Conservation (phyloP, 163 green algal genomes). For the Chloroidium sp. region DNA sequence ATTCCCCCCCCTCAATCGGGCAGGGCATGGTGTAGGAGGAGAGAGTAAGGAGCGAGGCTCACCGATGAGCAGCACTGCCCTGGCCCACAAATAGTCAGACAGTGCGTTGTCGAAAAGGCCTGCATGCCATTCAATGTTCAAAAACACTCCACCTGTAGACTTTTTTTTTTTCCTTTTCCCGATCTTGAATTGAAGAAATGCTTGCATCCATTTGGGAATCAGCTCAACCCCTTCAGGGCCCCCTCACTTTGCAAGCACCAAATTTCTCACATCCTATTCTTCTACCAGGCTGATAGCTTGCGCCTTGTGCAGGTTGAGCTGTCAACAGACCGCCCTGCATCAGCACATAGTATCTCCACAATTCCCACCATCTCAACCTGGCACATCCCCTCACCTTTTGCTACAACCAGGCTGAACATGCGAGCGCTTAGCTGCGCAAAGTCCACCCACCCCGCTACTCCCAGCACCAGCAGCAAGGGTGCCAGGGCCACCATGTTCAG, state of each 20-base stretch:
- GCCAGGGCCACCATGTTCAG: slow-evolving; percentile 58
- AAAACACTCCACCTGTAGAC: neutral
- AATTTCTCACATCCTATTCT: no score
- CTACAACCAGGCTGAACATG: slow-evolving; percentile 9
- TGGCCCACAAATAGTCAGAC: slow-evolving; percentile 92
- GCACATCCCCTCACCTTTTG: slow-evolving; percentile 12
- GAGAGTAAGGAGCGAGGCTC: neutral
- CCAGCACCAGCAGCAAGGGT: slow-evolving; percentile 36
- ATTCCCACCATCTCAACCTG: no score
- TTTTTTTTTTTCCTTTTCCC: neutral
- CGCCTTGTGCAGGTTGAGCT: no score
- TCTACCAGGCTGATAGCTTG: no score
- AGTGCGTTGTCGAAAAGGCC: slow-evolving; percentile 82
- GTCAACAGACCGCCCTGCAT: no score
- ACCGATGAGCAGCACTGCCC: slow-evolving; percentile 83
- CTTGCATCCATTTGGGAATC: neutral
- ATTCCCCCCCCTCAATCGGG: neutral
- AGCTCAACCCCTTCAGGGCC: neutral
- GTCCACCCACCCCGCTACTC: neutral
- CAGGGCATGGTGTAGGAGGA: neutral
- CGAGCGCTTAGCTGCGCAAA: slow-evolving; percentile 14
- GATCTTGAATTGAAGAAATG: neutral
- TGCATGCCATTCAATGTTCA: slow-evolving; percentile 10
- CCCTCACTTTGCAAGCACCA: no score
- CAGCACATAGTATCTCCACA: no score